Base-by-base conservation (phyloP, 768 basidiomycete species). In the Russula dissimulans region DNA sequence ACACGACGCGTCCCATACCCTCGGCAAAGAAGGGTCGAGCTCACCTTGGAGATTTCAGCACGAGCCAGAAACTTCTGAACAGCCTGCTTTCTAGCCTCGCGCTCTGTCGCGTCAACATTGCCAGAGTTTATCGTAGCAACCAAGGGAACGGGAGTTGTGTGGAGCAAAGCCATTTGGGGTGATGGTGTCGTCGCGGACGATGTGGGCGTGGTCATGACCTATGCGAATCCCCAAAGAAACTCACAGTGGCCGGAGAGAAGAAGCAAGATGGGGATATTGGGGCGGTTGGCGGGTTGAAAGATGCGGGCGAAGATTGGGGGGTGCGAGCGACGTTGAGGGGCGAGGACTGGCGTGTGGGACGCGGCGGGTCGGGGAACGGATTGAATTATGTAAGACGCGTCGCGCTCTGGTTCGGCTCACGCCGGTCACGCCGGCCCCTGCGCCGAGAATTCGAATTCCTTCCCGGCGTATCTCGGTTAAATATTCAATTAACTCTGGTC, bases 181-280 rank as follows among this genome's bases (percentile, higher is more conserved):
- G 89, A 91, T 68, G 86, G 84, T 60, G 89, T 89, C 70, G 89
- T 91, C 67, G 86, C 80, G 63, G 88, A 87, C 67, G 87, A 90
- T 62, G 86, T 82, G 59, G 89, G 86, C 42, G 88, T 85, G 68
- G 87, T 84, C 89, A 90, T 91, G 41, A 26, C 48, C 39, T 50
- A 50, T 22, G n/a, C 22, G n/a, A 31, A 52, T 17, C 22, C 34
- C 18, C 15, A 12, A 56, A 39, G 29, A 11, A 58, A 11, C 31
- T 57, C 26, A 44, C 39, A 48, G 36, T 17, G 7, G 8, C 18
- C 34, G 5, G 11, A 4, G 17, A 32, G 32, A 17, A 32, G 38
- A 36, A 36, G 32, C 0, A 18, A 3, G 15, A 48, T 56, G 18
- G 9, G 51, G 14, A 41, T 17, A 52, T 38, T 36, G 52, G 29